Conservation (phyloP, 345 rosid species). For the Pseudoturritis turrita region DNA sequence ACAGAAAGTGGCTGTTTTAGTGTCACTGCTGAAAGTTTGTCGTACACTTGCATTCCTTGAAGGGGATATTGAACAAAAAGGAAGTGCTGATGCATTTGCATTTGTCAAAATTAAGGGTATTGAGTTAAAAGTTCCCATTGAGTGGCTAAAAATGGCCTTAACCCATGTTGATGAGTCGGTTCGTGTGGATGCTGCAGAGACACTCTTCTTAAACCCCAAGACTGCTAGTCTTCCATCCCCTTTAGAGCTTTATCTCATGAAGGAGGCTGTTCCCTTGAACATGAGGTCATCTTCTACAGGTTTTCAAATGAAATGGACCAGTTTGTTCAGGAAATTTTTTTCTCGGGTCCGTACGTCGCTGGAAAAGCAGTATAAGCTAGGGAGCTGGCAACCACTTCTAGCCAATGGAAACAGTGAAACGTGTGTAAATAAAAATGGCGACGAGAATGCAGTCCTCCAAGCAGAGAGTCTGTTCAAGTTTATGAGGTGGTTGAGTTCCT, state of each 20-base stretch:
- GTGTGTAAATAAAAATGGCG: constrained; percentile 25
- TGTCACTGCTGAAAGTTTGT: constrained; percentile 83
- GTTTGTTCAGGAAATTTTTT: constrained; percentile 89
- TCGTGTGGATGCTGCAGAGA: constrained; percentile 96
- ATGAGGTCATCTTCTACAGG: constrained; percentile 93
- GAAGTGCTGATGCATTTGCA: constrained; percentile 42
- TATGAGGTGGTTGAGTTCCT: constrained; percentile 85
- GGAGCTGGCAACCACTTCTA: constrained; percentile 55
- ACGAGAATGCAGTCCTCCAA: constrained; percentile 39
- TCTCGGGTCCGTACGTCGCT: constrained; percentile 82
- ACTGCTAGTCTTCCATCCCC: constrained; percentile 79
- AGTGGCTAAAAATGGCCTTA: constrained; percentile 86
- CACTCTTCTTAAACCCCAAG: constrained; percentile 89
- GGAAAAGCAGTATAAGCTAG: constrained; percentile 86
- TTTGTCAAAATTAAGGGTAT: constrained; percentile 64
- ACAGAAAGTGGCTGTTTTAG: constrained; percentile 74
- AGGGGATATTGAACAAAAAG: constrained; percentile 72
- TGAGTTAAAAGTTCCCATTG: constrained; percentile 58
- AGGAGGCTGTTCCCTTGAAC: constrained; percentile 83
- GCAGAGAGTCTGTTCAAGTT: constrained; percentile 73
- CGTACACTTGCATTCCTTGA: constrained; percentile 86
- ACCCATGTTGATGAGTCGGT: constrained; percentile 85
- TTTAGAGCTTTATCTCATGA: constrained; percentile 75
- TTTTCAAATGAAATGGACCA: constrained; percentile 98
- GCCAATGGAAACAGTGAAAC: constrained; percentile 18